A percentile compares a stretch with the other conserved stretches of the same genome.
phyloP scores from a whole-genome alignment of 345 rosid species.

The Eucalyptus caleyi region DNA sequence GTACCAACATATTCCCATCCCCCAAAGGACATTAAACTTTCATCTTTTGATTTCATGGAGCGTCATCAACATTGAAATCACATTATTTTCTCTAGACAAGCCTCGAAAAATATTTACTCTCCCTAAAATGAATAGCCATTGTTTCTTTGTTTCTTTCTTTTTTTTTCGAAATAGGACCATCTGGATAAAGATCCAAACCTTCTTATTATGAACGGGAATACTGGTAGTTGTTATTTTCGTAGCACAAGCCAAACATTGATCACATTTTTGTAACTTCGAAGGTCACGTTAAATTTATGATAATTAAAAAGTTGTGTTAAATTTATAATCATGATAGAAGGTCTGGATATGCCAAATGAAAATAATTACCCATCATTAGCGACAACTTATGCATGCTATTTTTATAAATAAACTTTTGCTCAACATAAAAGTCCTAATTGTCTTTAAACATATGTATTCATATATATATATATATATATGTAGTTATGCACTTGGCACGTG shows the following conservation, averaged over 20 bases:
- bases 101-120: background rate
- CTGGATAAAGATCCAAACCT: background rate
- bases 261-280: background rate
- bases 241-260: background rate
- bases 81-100: background rate
- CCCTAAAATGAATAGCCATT: background rate
- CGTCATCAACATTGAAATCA: background rate
- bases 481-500: background rate
- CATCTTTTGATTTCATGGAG: background rate
- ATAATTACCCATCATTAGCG: background rate
- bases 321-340: fast-evolving
- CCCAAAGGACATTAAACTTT: background rate
- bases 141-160: background rate
- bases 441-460: background rate
- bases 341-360: background rate
- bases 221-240: background rate
- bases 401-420: background rate
- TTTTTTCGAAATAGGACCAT: background rate
- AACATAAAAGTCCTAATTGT: background rate
- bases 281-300: background rate
- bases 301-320: background rate
- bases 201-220: background rate
- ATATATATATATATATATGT: too few relatives aligned
- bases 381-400: background rate
- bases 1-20: background rate